A percentile compares a stretch with the other conserved stretches of the same genome.
phyloP scores from a whole-genome alignment of 768 basidiomycete species.

The Tremella yokohamensis region DNA sequence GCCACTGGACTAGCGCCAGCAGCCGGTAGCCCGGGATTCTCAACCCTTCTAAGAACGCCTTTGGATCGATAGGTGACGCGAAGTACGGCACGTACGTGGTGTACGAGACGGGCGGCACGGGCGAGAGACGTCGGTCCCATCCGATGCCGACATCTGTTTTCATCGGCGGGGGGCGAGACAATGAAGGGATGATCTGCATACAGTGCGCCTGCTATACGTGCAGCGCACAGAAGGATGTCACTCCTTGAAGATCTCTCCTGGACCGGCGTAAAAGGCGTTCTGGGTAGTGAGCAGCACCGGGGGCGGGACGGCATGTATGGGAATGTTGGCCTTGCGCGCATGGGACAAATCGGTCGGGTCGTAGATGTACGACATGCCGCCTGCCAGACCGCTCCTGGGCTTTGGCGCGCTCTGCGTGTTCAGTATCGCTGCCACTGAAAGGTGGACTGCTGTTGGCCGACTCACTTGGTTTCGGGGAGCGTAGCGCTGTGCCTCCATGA shows the following conservation, averaged over 20 bases:
- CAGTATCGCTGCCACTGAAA: background rate
- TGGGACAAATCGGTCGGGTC: conserved; percentile 15
- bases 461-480: conserved; percentile 13
- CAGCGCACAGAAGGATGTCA: too few species aligned
- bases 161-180: too few species aligned
- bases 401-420: conserved; percentile 17
- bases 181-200: too few species aligned
- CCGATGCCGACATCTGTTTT: too few species aligned
- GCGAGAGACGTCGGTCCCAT: too few species aligned
- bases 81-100: too few species aligned
- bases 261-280: conserved; percentile 35
- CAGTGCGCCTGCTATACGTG: too few species aligned
- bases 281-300: conserved; percentile 40
- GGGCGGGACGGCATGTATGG: conserved; percentile 34
- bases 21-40: too few species aligned
- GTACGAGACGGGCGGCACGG: too few species aligned
- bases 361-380: conserved; percentile 44
- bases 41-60: too few species aligned
- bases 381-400: conserved; percentile 6
- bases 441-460: background rate
- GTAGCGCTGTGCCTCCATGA: background rate
- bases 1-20: too few species aligned
- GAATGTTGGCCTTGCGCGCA: conserved; percentile 23
- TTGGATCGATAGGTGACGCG: too few species aligned
- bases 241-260: conserved; percentile 7